Conservation (phyloP, 345 rosid genomes). For the Salix dunnii region DNA sequence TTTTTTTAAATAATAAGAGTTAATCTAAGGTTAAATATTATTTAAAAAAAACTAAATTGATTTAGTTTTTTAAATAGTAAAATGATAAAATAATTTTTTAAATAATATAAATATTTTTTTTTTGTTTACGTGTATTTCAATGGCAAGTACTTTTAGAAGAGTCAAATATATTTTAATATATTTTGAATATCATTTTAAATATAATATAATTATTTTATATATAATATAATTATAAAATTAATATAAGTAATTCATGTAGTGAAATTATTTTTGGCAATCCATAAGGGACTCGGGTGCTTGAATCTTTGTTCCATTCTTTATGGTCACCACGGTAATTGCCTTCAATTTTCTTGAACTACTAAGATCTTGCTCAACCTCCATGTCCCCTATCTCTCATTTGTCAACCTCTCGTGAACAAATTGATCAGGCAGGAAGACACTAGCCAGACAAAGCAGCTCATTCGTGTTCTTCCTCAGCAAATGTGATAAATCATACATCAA, state of each 20-base stretch:
- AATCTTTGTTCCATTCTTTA: constrained; percentile 85
- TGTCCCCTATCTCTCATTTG: constrained; percentile 95
- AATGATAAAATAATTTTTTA: too few species aligned
- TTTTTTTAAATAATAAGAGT: too few species aligned
- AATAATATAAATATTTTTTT: too few species aligned
- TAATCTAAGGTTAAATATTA: too few species aligned
- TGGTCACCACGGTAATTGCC: constrained; percentile 65
- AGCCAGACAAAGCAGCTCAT: constrained; percentile 91
- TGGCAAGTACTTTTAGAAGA: too few species aligned
- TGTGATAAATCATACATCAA: constrained; percentile 80
- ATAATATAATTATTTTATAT: too few species aligned
- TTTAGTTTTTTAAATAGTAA: too few species aligned
- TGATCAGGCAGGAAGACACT: constrained; percentile 91
- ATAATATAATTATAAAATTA: too few species aligned
- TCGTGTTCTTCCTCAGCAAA: constrained; percentile 74
- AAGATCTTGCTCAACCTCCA: constrained; percentile 96
- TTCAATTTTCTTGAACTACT: constrained; percentile 75
- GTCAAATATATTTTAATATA: too few species aligned
- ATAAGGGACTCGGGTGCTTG: constrained; percentile 83
- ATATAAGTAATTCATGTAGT: constrained; percentile 56
- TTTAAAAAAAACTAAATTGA: too few species aligned
- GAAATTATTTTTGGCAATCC: constrained; percentile 94
- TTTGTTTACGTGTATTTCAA: too few species aligned
- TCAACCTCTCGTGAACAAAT: constrained; percentile 85
- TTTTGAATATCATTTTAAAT: too few species aligned